A percentile compares a stretch with the other conserved stretches of the same genome.
These are phyloP conservation scores for Tetrahymena elliotti DNA, from an alignment of 73 alveolate species.

Conservation along the genomic window DNA sequence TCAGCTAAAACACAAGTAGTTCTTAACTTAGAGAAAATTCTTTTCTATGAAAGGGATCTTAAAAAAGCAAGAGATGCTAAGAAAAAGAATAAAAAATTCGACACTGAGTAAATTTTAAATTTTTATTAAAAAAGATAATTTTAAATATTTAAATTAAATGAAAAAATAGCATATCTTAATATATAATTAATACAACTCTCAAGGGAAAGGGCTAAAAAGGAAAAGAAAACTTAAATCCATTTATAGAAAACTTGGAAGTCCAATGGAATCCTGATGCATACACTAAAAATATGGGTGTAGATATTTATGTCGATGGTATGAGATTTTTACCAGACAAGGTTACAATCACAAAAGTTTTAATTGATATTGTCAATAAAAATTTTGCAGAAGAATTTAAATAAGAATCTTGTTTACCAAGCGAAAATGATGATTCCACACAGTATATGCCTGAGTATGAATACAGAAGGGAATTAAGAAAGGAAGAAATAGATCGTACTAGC, in stretches of 20 bases:
- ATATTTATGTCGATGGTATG: slow-evolving; percentile 75
- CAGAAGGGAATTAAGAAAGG: slow-evolving; percentile 65
- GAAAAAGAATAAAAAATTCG: not conserved
- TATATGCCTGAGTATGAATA: slow-evolving; percentile 63
- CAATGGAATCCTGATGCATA: slow-evolving; percentile 55
- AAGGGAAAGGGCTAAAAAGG: not conserved
- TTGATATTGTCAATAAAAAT: slow-evolving; percentile 14
- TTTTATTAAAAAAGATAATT: not conserved
- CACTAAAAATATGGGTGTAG: slow-evolving; percentile 74
- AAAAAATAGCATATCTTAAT: not conserved
- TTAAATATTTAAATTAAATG: not conserved
- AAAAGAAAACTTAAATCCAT: slow-evolving; percentile 7
- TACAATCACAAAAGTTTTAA: slow-evolving; percentile 47
- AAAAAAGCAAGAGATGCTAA: not conserved
- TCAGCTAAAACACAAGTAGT: not conserved
- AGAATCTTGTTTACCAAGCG: slow-evolving; percentile 57
- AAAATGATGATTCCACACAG: slow-evolving; percentile 28
- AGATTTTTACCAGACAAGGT: slow-evolving; percentile 78
- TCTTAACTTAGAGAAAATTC: not conserved
- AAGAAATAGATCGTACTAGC: slow-evolving; percentile 65
- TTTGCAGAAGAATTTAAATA: slow-evolving; percentile 10
- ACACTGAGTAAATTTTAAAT: not conserved
- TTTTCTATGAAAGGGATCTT: not conserved
- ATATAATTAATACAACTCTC: not conserved
- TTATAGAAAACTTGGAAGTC: slow-evolving; percentile 45